Base-by-base conservation (phyloP, 768 basidiomycete species). In the Rhodotorula graminis region DNA sequence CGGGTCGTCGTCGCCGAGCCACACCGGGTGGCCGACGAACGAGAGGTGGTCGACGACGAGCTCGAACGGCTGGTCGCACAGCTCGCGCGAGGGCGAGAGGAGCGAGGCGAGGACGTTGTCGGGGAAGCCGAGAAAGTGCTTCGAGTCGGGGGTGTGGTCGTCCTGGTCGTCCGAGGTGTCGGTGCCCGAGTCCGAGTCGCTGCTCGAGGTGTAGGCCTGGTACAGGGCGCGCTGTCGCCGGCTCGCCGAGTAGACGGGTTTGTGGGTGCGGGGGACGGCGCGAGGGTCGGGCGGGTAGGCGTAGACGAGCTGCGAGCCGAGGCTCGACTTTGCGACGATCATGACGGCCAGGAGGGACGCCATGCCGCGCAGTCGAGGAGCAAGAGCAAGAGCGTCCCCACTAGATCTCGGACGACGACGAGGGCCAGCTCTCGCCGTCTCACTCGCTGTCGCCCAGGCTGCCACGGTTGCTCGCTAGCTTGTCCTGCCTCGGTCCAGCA, bases 1-100 rank as follows among this genome's bases (percentile, higher is more conserved):
- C 69, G 74, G 77, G 67, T 62, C 78, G 75, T 69, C 77, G 91
- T 53, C 84, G 83, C 92, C 93, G 93, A 23, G 79, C 83, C 89
- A 90, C 5, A 97, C 93, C 3, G 95, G 96, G 80, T 98, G 94
- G 0, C 96, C 96, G 57, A 97, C 85, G 80, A 97, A 98, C 11
- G 88, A 91, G 37, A 98, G 84, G 77, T 93, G 89, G 79, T 98
- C 93, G 37, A 96, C 89, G 53, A 91, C 82, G 44, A 99, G 86
- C 80, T 95, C 93, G 79, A 96, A 97, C 78, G 92, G 92, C 80
- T 92, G 91, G 81, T 99, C 92, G 77, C 93, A 96, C 80, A 93
- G 87, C 23, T 88, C 84, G 44, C 84, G 82, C 58, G 88, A 80
- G 1, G 95, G 93, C 70, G 89, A 90, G 6, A 98, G 84, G 75